A percentile compares a stretch with the other conserved stretches of the same genome.
Evolutionary conservation across 2,329 filamentous ascomycete species (phyloP).

Genomic region (Fusarium sp.): DNA sequence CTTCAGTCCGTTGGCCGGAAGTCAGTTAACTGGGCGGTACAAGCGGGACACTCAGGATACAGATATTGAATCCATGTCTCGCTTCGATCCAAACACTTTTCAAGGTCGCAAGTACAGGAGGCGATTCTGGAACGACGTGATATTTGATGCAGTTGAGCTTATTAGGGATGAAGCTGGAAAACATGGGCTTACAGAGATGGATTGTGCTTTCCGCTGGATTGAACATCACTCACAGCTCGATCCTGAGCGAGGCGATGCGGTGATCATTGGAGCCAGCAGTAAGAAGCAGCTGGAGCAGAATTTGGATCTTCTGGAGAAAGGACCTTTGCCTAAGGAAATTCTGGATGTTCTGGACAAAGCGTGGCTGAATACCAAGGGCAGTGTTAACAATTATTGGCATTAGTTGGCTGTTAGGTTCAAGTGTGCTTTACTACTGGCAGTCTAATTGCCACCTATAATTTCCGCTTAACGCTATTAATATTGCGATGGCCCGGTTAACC

Average conservation of each 20-base stretch:
- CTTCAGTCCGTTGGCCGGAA: constrained; percentile 77
- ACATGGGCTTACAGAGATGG: constrained; percentile 70
- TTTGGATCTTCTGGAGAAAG: constrained; percentile 55
- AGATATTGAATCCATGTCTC: constrained; percentile 27
- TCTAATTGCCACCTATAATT: neutral
- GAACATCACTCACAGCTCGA: constrained; percentile 66
- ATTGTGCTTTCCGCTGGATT: constrained; percentile 74
- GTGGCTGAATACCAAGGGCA: neutral
- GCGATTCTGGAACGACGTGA: constrained; percentile 69
- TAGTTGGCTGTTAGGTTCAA: neutral
- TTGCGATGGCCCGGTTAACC: too few species aligned
- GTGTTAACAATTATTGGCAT: neutral
- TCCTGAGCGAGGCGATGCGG: constrained; percentile 52
- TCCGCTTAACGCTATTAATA: too few species aligned
- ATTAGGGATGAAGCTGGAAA: constrained; percentile 71
- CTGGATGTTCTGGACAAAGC: constrained; percentile 55
- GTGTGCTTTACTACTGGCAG: too few species aligned
- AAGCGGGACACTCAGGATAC: constrained; percentile 39
- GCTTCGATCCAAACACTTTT: constrained; percentile 34
- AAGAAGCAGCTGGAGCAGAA: constrained; percentile 60
- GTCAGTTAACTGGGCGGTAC: constrained; percentile 72
- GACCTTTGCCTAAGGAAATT: constrained; percentile 77
- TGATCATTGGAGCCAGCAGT: constrained; percentile 62
- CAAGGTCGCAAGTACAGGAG: constrained; percentile 13
- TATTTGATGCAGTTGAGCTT: constrained; percentile 65